Conservation (phyloP, 208 protist genomes). For the Leishmania major region DNA sequence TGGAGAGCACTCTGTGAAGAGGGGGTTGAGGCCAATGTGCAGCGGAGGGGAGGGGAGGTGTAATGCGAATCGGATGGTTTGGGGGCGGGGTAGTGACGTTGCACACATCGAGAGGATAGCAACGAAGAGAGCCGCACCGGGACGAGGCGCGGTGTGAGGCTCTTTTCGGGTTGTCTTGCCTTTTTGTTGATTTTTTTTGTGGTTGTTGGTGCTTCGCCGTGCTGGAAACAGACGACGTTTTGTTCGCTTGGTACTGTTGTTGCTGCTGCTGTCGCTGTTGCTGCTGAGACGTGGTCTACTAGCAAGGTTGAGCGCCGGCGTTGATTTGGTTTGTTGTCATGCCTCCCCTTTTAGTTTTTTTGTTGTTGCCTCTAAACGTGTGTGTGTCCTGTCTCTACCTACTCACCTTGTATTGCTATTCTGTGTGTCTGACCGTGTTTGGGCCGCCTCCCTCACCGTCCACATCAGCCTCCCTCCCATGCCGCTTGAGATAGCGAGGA, state of each 20-base stretch:
- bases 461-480: background rate
- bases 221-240: background rate
- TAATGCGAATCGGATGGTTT: background rate
- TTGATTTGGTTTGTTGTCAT: background rate
- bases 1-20: slow-evolving; percentile 32
- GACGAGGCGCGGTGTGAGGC: background rate
- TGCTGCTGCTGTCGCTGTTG: background rate
- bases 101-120: background rate
- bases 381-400: background rate
- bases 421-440: background rate
- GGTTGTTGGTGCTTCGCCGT: background rate
- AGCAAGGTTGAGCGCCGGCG: no score
- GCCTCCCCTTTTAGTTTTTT: background rate
- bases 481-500: background rate
- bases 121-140: background rate
- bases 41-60: background rate
- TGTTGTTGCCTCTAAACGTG: background rate
- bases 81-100: background rate
- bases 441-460: background rate
- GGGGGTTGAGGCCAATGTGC: background rate
- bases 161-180: background rate
- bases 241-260: background rate
- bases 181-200: background rate
- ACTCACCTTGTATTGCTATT: no score
- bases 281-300: background rate